A percentile compares a stretch with the other conserved stretches of the same genome.
phyloP scores from a whole-genome alignment of 306 rosid genomes.

The Corylus heterophylla region DNA sequence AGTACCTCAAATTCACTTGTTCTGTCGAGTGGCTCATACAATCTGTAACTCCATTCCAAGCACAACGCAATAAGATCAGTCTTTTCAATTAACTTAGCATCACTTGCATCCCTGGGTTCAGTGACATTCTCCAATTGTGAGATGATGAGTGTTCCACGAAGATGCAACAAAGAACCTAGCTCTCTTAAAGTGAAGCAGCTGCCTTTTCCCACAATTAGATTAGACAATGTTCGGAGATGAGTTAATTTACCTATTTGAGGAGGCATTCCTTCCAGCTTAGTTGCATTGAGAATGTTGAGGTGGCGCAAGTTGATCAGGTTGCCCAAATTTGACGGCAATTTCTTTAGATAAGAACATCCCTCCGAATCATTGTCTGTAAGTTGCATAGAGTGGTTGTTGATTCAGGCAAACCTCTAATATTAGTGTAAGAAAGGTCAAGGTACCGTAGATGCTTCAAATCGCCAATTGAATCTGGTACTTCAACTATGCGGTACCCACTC shows the following conservation, averaged over 20 bases:
- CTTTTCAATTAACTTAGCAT: too few species aligned
- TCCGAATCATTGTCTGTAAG: not conserved
- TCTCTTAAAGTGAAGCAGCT: too few species aligned
- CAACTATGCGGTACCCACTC: not conserved
- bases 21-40: not conserved
- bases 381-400: slow-evolving; percentile 2
- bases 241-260: not conserved
- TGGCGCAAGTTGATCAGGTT: too few species aligned
- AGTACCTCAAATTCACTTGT: not conserved
- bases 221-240: too few species aligned
- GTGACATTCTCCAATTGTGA: too few species aligned
- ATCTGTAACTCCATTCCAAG: too few species aligned
- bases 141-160: not conserved
- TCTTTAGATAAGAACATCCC: not conserved
- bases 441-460: not conserved
- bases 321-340: not conserved
- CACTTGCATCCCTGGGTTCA: too few species aligned
- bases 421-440: not conserved
- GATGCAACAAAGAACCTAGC: not conserved
- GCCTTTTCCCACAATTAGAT: too few species aligned
- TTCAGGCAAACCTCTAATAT: not conserved
- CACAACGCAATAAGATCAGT: too few species aligned
- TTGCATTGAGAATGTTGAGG: too few species aligned
- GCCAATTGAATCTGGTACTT: not conserved
- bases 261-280: too few species aligned